Evolutionary conservation across 2,329 filamentous ascomycete species (phyloP).

Genomic region (Fusarium transvaalense): DNA sequence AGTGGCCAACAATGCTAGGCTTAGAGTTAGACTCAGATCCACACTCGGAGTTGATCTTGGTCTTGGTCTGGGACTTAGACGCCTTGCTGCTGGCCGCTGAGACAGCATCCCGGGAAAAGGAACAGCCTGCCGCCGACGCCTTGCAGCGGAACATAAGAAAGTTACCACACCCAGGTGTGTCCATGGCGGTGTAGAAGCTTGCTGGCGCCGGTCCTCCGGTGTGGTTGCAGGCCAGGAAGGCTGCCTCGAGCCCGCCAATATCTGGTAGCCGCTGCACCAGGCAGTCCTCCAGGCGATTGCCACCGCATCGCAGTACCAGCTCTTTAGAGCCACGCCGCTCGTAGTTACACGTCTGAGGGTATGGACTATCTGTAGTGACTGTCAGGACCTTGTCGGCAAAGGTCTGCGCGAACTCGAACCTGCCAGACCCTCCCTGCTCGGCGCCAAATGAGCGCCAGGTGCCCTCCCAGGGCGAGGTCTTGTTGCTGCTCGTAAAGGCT

Average conservation of each 20-base stretch:
- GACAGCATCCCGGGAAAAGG: neutral
- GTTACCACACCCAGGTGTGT: neutral
- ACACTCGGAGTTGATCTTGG: too few species aligned
- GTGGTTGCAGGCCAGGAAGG: conserved; percentile 2
- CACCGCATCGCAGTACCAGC: neutral
- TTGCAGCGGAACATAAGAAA: conserved; percentile 16
- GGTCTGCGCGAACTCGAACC: conserved; percentile 7
- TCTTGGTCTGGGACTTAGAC: neutral
- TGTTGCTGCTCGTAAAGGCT: neutral
- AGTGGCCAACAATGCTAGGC: neutral
- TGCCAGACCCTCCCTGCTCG: conserved; percentile 4
- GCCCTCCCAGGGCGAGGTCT: neutral
- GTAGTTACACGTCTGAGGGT: neutral
- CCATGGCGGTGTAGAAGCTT: conserved; percentile 10
- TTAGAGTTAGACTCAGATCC: neutral
- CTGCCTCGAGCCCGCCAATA: neutral
- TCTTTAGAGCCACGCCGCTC: neutral
- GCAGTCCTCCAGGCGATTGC: neutral
- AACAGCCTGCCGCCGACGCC: neutral
- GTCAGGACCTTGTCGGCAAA: neutral
- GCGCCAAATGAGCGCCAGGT: conserved; percentile 15
- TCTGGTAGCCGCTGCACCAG: conserved; percentile 8
- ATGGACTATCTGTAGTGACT: conserved; percentile 8
- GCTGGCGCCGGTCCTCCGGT: neutral
- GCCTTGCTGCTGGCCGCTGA: neutral